These are phyloP conservation scores for Alternaria sp. DNA, from an alignment of 2,329 filamentous ascomycete genomes.

Conservation along the genomic window DNA sequence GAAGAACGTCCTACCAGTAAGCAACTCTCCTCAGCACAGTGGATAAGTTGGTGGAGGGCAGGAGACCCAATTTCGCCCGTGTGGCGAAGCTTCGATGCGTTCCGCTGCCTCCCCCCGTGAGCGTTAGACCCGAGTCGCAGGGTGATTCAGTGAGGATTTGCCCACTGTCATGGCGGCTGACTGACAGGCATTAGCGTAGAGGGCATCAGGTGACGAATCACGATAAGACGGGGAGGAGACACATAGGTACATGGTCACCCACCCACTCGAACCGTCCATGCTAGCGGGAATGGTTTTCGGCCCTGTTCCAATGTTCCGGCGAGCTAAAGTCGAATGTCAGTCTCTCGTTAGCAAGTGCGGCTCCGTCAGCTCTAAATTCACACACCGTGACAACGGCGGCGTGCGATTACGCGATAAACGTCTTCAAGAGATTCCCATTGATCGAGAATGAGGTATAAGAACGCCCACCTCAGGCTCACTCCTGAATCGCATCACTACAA, in stretches of 20 bases:
- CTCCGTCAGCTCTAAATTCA: constrained; percentile 41
- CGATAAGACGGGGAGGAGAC: constrained; percentile 17
- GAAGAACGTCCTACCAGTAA: constrained; percentile 4
- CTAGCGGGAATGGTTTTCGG: constrained; percentile 20
- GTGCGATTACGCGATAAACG: constrained; percentile 5
- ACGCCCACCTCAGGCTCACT: constrained; percentile 7
- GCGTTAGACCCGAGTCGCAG: constrained; percentile 27
- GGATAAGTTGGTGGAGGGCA: constrained; percentile 8
- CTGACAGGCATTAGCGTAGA: constrained; percentile 24
- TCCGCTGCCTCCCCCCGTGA: constrained; percentile 24
- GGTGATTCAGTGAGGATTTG: constrained; percentile 21
- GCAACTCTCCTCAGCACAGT: constrained; percentile 9
- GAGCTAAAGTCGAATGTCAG: constrained; percentile 19
- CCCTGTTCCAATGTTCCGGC: constrained; percentile 12
- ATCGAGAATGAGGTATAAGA: constrained; percentile 8
- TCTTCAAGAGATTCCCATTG: background rate
- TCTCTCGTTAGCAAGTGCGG: constrained; percentile 30
- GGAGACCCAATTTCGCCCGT: constrained; percentile 21
- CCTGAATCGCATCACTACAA: background rate
- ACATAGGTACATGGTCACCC: constrained; percentile 28
- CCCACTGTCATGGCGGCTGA: constrained; percentile 31
- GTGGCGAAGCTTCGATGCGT: constrained; percentile 37
- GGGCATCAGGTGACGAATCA: constrained; percentile 32
- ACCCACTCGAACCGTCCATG: constrained; percentile 15
- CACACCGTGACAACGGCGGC: constrained; percentile 6